Base-by-base conservation (phyloP, 495 filamentous ascomycete species). In the Aspergillus hancockii region DNA sequence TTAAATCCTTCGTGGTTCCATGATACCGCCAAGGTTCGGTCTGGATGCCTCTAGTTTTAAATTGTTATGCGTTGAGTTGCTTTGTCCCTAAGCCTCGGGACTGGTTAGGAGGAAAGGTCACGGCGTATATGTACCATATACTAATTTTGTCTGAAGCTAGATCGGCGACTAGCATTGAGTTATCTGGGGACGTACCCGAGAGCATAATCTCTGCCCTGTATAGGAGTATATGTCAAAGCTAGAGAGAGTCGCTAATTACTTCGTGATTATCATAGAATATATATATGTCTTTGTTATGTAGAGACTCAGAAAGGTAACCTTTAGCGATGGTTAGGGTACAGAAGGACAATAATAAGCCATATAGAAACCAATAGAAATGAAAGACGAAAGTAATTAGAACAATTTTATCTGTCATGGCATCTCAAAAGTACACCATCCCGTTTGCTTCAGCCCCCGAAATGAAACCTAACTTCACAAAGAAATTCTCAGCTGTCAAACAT, bases 401-500 rank as follows among this genome's bases (percentile, higher is more conserved):
- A 7, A 18, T 22, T 47, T 3, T 47, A n/a, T 22, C 13, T 34
- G 28, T 31, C 14, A 1, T 25, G 28, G 19, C 14, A 25, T 36
- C 19, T 36, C n/a, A 36, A 53, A 53, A 53, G 38, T 38, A 53
- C 32, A 41, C 25, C 31, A 10, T 23, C 21, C 19, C 38, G 51
- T 53, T 53, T 53, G 51, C 51, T 53, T 40, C 43, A 19, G 51
- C 4, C 51, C 51, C 34, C 32, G 16, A 40, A 25, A 19, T 53
- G 51, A 53, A 53, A 53, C 51, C 51, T 53, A n/a, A 40, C 51
- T 23, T 19, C 32, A 53, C 32, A 52, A 32, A 40, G 51, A 30
- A 53, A 23, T 4, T 31, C 3, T 9, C 30, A 9, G 34, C 13
- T n/a, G 21, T 41, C n/a, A 51, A 51, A 32, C 18, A 40, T 22